Evolutionary conservation across 2,329 filamentous ascomycete species (phyloP).

Genomic region (Fusarium humuli): DNA sequence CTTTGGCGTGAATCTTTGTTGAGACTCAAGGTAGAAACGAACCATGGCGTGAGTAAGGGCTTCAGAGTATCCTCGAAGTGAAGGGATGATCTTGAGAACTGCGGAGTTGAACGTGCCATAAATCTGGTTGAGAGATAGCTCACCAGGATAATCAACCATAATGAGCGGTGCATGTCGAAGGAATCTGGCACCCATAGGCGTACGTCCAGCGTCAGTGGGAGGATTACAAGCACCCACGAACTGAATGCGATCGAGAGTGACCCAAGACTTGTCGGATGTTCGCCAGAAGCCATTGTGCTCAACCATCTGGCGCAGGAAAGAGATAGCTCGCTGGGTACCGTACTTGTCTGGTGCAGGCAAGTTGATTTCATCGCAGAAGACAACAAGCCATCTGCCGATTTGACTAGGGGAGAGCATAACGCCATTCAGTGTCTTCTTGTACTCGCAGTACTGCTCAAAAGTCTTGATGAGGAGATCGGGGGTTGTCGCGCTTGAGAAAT

Average conservation of each 20-base stretch:
- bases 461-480: slow-evolving; percentile 98
- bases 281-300: slow-evolving; percentile 99
- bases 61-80: slow-evolving; percentile 94
- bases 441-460: slow-evolving; percentile 99
- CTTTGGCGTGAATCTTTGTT: slow-evolving; percentile 92
- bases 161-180: slow-evolving; percentile 96
- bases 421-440: slow-evolving; percentile 97
- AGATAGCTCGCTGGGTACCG: slow-evolving; percentile 95
- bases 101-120: slow-evolving; percentile 98
- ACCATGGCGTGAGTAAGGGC: slow-evolving; percentile 98
- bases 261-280: slow-evolving; percentile 97
- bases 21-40: slow-evolving; percentile 92
- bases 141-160: slow-evolving; percentile 99
- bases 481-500: slow-evolving; percentile 98
- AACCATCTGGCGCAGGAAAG: slow-evolving; percentile 95
- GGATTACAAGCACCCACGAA: slow-evolving; percentile 99
- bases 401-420: slow-evolving; percentile 96
- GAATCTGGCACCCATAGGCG: slow-evolving; percentile 92
- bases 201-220: slow-evolving; percentile 96
- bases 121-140: slow-evolving; percentile 93
- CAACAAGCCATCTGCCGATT: slow-evolving; percentile 95
- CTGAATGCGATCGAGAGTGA: slow-evolving; percentile 96
- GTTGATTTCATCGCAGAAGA: slow-evolving; percentile 99
- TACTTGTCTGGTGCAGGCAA: slow-evolving; percentile 97
- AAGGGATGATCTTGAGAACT: slow-evolving; percentile 94